Percentiles rank a stretch among this genome's conserved stretches.
These are phyloP conservation scores for Trifolium pratense DNA, from an alignment of 306 rosid genomes.

Conservation along the genomic window DNA sequence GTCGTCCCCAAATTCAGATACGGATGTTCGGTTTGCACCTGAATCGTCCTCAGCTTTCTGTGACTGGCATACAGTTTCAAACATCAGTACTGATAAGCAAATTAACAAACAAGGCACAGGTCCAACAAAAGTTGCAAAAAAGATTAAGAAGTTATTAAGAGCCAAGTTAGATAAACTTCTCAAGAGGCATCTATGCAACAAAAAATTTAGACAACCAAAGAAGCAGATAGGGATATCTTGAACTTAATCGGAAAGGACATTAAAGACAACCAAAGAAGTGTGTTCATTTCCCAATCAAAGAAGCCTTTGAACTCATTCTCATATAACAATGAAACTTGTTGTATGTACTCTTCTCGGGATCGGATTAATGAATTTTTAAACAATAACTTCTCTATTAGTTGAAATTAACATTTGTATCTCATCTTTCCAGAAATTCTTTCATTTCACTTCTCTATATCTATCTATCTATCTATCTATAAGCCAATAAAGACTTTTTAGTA, in stretches of 20 bases:
- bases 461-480: not conserved
- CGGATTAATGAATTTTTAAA: not conserved
- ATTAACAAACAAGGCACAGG: constrained; percentile 28
- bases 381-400: not conserved
- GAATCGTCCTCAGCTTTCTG: constrained; percentile 84
- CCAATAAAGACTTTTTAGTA: not conserved
- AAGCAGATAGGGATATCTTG: not conserved
- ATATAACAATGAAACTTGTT: not conserved
- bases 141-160: constrained; percentile 11
- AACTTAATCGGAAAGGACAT: not conserved
- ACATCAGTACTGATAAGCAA: constrained; percentile 35
- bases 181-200: not conserved
- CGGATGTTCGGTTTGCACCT: constrained; percentile 72
- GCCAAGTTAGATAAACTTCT: not conserved
- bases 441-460: not conserved
- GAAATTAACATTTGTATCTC: not conserved
- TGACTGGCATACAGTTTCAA: constrained; percentile 49
- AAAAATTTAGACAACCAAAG: not conserved
- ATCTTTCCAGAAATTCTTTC: not conserved
- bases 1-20: constrained; percentile 97
- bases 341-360: not conserved
- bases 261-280: not conserved
- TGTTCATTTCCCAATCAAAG: not conserved
- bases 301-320: not conserved
- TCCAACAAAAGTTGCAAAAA: constrained; percentile 34